Percentiles rank a stretch among this genome's conserved stretches.
phyloP scores from a whole-genome alignment of 441 rosid genomes.

The Biscutella laevigata region DNA sequence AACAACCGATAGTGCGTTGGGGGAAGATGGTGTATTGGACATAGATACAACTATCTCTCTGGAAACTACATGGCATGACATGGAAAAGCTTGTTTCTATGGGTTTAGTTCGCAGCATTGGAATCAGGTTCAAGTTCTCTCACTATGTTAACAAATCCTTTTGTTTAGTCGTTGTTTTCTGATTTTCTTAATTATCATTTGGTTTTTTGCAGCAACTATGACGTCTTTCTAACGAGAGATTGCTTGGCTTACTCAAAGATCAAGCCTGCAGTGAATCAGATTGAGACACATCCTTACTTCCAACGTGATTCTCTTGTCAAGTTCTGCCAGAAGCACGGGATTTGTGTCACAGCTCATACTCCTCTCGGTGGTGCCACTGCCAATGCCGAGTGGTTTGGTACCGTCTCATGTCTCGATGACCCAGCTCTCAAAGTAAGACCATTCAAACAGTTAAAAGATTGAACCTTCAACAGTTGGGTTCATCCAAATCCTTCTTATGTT shows the following conservation, averaged over 20 bases:
- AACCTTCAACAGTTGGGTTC: background rate
- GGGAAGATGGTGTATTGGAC: conserved; percentile 70
- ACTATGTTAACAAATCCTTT: background rate
- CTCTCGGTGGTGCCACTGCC: conserved; percentile 75
- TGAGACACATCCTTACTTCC: conserved; percentile 88
- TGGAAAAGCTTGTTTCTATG: conserved; percentile 82
- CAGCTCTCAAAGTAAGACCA: conserved; percentile 50
- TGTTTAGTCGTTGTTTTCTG: background rate
- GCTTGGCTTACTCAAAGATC: conserved; percentile 84
- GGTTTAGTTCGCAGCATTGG: conserved; percentile 92
- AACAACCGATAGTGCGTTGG: conserved; percentile 64
- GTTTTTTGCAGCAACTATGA: conserved; percentile 72
- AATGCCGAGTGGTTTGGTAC: conserved; percentile 76
- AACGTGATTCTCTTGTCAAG: conserved; percentile 80
- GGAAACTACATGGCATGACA: conserved; percentile 84
- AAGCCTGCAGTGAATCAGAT: conserved; percentile 95
- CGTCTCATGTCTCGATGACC: conserved; percentile 73
- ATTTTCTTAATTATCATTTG: background rate
- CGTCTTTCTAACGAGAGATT: conserved; percentile 75
- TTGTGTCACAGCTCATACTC: conserved; percentile 80
- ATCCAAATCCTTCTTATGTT: too few relatives aligned
- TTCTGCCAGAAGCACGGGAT: conserved; percentile 87
- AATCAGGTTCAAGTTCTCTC: conserved; percentile 44
- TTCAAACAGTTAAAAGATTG: background rate
- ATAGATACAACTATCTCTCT: conserved; percentile 74